A percentile compares a stretch with the other conserved stretches of the same genome.
Conservation (phyloP, 257 asterid genomes). For the Solanum raphanifolium region DNA sequence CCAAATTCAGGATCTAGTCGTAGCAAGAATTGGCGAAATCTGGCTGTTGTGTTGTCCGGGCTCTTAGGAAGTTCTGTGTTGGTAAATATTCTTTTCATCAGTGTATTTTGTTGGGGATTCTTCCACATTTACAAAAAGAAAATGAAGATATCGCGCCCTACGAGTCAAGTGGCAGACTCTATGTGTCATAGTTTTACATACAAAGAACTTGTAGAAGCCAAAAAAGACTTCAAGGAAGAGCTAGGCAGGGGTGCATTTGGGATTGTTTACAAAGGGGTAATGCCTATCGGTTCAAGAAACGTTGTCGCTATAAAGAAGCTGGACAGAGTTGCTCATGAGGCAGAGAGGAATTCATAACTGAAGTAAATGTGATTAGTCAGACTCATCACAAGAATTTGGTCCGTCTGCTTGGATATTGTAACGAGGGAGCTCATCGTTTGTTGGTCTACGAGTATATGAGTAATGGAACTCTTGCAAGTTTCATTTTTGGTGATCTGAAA, state of each 20-base stretch:
- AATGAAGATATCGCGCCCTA: not conserved
- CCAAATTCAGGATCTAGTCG: not conserved
- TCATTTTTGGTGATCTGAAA: slow-evolving; percentile 19
- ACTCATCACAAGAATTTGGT: slow-evolving; percentile 64
- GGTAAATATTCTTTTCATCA: not conserved
- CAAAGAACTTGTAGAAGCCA: slow-evolving; percentile 29
- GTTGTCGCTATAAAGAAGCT: slow-evolving; percentile 45
- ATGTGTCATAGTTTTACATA: slow-evolving; percentile 22
- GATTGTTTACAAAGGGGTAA: slow-evolving; percentile 42
- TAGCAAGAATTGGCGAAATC: not conserved
- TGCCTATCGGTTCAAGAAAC: not conserved
- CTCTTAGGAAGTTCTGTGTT: not conserved
- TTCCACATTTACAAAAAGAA: not conserved
- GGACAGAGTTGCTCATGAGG: slow-evolving; percentile 26
- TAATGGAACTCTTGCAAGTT: slow-evolving; percentile 31
- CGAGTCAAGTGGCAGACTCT: not conserved
- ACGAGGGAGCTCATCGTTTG: slow-evolving; percentile 32
- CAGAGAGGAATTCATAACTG: slow-evolving; percentile 50
- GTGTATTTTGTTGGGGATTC: not conserved
- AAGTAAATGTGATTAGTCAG: slow-evolving; percentile 39
- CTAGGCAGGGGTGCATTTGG: slow-evolving; percentile 61
- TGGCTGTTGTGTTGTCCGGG: not conserved
- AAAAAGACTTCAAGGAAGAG: slow-evolving; percentile 28
- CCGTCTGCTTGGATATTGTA: slow-evolving; percentile 38
- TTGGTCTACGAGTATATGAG: slow-evolving; percentile 39